Conservation (phyloP, 306 rosid genomes). For the Glycine latifolia region DNA sequence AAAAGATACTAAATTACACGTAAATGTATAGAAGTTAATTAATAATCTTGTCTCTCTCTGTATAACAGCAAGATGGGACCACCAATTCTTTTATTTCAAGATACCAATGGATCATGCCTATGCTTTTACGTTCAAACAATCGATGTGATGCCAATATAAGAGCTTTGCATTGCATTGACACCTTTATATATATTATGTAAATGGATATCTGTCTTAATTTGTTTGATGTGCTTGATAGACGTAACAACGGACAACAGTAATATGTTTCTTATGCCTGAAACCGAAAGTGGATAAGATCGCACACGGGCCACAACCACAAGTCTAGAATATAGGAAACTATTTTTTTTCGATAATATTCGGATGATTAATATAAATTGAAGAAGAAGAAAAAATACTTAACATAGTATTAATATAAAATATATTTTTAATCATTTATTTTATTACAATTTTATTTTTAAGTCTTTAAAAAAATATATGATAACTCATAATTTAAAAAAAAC, state of each 20-base stretch:
- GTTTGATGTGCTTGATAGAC: background rate
- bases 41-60: too few relatives aligned
- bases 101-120: constrained; percentile 18
- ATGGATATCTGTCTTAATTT: background rate
- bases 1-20: too few relatives aligned
- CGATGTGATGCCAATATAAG: background rate
- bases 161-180: constrained; percentile 1
- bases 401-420: background rate
- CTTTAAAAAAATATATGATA: too few relatives aligned
- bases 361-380: background rate
- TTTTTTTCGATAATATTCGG: background rate
- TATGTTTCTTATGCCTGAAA: constrained; percentile 19
- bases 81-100: constrained; percentile 13
- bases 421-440: too few relatives aligned
- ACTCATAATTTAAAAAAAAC: too few relatives aligned
- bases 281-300: constrained; percentile 42
- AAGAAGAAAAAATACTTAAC: background rate
- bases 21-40: too few relatives aligned
- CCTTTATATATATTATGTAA: background rate
- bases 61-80: background rate
- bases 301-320: constrained; percentile 30
- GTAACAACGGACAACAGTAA: background rate
- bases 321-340: constrained; percentile 6
- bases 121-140: constrained; percentile 35
- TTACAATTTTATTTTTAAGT: too few relatives aligned